phyloP scores from a whole-genome alignment of 768 basidiomycete species.

The Pleurotus giganteus region DNA sequence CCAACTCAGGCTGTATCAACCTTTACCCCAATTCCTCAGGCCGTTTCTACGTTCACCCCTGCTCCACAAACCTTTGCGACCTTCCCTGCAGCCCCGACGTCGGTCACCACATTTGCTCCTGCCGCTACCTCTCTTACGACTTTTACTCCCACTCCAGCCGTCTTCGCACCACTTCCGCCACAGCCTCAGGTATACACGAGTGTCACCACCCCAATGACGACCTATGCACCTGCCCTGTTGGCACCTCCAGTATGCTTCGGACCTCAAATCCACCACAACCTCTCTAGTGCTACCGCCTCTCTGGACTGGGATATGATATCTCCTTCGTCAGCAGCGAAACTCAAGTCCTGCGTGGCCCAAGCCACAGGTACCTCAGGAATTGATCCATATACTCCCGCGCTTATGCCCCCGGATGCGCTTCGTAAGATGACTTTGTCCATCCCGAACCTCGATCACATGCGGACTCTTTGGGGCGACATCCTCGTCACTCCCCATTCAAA shows the following conservation, averaged over 20 bases:
- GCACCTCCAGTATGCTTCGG: neutral
- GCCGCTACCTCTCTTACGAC: neutral
- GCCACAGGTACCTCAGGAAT: neutral
- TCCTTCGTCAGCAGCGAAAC: neutral
- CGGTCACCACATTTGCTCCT: neutral
- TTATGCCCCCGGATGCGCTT: neutral
- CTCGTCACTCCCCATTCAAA: neutral
- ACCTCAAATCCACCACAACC: neutral
- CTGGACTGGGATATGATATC: conserved; percentile 7
- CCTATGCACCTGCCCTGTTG: neutral
- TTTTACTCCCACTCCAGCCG: neutral
- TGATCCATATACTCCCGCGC: neutral
- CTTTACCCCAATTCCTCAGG: neutral
- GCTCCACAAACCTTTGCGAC: neutral
- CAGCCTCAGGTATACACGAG: neutral
- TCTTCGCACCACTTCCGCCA: neutral
- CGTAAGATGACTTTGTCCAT: neutral
- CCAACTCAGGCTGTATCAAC: neutral
- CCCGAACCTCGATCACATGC: conserved; percentile 3
- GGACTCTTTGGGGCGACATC: neutral
- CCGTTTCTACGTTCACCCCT: neutral
- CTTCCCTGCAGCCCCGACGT: neutral
- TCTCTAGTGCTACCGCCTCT: neutral
- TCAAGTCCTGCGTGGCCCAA: neutral
- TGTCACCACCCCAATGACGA: neutral